Evolutionary conservation across 2,329 filamentous ascomycete genomes (phyloP), one percentile per base, ranked within the genome.

Genomic region (Ramularia endophylla): DNA sequence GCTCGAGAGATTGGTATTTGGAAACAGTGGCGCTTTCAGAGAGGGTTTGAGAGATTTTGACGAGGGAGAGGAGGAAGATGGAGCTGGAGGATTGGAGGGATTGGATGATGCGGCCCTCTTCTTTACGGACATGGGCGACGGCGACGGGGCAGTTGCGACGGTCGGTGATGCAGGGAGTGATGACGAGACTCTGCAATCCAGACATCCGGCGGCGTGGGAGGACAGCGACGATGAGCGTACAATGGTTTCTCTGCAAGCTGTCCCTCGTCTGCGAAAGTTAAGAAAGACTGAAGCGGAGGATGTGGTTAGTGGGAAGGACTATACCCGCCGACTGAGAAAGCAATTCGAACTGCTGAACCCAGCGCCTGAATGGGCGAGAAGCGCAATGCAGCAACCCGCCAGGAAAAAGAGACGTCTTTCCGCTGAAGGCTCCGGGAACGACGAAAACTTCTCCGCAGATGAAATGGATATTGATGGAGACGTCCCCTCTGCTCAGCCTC

Each of bases 191-290:
- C 54, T 50, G 6, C 47, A 56, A 4, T 62, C 62, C 27, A 52
- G 43, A 51, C 69, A 74, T 30, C 69, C 71, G 15, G 74, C 82
- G 2, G 85, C 80, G 1, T 98, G 92, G 92, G 81, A 89, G 53
- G 92, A 98, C 62, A 97, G 89, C 64, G 92, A 98, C 56, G 92
- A 98, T 59, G 92, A 97, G 59, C 78, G 86, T 40, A 70, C 95
- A 48, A 78, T 80, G 5, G 75, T 98, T 36, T 97, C 90, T 11
- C 74, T 98, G 28, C 84, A 87, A 3, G 77, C 79, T 18, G 80
- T 83, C 32, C 77, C 80, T 35, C 77, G 85, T 50, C 64, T 95
- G 59, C 79, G 89, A 52, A 97, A 97, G 65, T 71, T 98, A 48
- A 78, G 92, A 47, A 72, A 81, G 37, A 82, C 80, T 2, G 87